Evolutionary conservation across 2,329 filamentous ascomycete genomes (phyloP).

Genomic region (Phialophora expanda): DNA sequence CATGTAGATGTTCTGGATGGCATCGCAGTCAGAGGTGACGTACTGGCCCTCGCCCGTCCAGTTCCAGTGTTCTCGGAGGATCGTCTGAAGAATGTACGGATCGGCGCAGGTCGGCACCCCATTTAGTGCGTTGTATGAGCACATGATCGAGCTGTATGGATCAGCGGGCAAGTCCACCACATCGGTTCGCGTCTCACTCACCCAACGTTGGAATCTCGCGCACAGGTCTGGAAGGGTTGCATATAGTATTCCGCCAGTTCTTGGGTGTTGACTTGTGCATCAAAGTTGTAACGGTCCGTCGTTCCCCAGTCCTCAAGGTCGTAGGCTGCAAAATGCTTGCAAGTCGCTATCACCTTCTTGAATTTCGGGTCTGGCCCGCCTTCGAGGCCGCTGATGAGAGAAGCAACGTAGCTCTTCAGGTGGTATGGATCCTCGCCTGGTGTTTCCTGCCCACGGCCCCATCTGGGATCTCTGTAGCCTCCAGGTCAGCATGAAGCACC

Average conservation of each 20-base stretch:
- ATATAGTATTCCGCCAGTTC: slow-evolving; percentile 72
- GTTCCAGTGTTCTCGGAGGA: slow-evolving; percentile 69
- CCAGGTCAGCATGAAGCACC: not conserved
- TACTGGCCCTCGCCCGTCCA: slow-evolving; percentile 67
- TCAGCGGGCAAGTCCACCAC: slow-evolving; percentile 3
- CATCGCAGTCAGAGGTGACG: slow-evolving; percentile 69
- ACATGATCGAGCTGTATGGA: slow-evolving; percentile 63
- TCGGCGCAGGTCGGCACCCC: slow-evolving; percentile 69
- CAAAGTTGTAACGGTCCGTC: slow-evolving; percentile 58
- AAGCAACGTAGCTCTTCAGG: slow-evolving; percentile 58
- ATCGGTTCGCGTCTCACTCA: slow-evolving; percentile 17
- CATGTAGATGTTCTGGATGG: slow-evolving; percentile 64
- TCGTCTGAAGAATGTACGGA: slow-evolving; percentile 64
- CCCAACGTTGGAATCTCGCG: slow-evolving; percentile 56
- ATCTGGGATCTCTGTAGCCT: slow-evolving; percentile 61
- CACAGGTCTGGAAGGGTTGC: slow-evolving; percentile 68
- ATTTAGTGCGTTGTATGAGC: slow-evolving; percentile 68
- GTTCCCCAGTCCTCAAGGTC: slow-evolving; percentile 59
- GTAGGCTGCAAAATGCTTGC: slow-evolving; percentile 66
- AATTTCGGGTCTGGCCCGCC: slow-evolving; percentile 50
- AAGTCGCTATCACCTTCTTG: slow-evolving; percentile 60
- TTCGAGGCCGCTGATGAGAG: slow-evolving; percentile 61
- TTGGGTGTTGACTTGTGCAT: slow-evolving; percentile 59
- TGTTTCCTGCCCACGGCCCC: slow-evolving; percentile 67
- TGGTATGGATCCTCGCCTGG: slow-evolving; percentile 63